Base-by-base conservation (phyloP, 176 grass and related monocot species). In the Panicum miliaceum region DNA sequence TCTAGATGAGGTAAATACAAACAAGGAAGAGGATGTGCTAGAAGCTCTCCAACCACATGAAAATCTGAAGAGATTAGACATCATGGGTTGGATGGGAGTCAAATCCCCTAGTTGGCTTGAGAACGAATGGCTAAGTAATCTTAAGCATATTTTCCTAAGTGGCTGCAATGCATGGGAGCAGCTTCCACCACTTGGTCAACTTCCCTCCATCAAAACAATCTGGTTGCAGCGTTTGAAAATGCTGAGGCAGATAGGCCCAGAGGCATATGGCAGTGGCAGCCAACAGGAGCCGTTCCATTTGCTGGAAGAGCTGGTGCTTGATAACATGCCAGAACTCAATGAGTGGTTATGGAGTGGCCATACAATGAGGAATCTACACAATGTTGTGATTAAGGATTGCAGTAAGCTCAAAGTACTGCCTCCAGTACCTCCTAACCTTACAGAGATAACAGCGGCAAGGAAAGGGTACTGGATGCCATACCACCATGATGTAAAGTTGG, bases 391-490 rank as follows among this genome's bases (percentile, higher is more conserved):
- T n/a, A 87, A 90, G 76, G 88, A 93, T 57, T 93, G 91, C 62
- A 52, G 54, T 72, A 90, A 87, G 82, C 81, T 93, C 12, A 68
- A 64, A 75, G 71, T 34, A 4, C n/a, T 85, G 14, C 88, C 84
- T 72, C 91, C 87, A 48, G 38, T 93, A 50, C 88, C 88, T 61
- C 67, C 81, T 54, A 79, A 58, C 50, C 72, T 92, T 68, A 84
- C 87, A 35, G 84, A 87, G 27, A 61, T 92, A 64, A 89, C 87
- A n/a, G 40, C 46, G 73, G 59, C 68, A 89, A 84, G 62, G 65
- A 71, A 86, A 61, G 87, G 90, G 38, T 89, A 89, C 53, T 92
- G 84, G 83, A 50, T 89, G 43, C 87, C 90, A 76, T 84, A 89
- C 74, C 74, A 86, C 35, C 65, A 86, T 72, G 80, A 89, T 64